Conservation (phyloP, 306 rosid genomes). For the Pyrus bretschneideri region DNA sequence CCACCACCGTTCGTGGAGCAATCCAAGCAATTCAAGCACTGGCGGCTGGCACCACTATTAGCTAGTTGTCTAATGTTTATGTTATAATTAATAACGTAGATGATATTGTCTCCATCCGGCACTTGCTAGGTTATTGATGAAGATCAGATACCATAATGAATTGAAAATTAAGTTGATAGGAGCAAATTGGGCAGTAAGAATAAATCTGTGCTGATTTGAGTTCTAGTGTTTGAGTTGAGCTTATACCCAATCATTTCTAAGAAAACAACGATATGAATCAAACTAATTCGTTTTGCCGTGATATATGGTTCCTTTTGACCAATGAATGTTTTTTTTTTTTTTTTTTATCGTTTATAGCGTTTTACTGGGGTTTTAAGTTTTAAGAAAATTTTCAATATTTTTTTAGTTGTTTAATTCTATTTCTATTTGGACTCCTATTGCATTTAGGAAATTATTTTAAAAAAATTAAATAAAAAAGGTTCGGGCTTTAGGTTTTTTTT, state of each 20-base stretch:
- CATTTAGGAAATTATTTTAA: too few species aligned
- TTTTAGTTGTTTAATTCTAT: too few species aligned
- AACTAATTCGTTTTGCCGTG: not conserved
- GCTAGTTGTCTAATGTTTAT: not conserved
- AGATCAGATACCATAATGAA: not conserved
- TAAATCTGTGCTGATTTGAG: not conserved
- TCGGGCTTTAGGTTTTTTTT: too few species aligned
- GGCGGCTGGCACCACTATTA: not conserved
- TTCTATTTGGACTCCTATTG: too few species aligned
- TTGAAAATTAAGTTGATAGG: too few species aligned
- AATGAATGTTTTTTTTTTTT: too few species aligned
- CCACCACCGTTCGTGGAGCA: slow-evolving; percentile 5
- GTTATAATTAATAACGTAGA: not conserved
- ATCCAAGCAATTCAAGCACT: not conserved
- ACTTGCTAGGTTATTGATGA: not conserved
- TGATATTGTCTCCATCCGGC: not conserved
- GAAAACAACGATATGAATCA: not conserved
- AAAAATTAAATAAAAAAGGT: too few species aligned
- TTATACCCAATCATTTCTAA: not conserved
- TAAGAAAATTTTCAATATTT: too few species aligned
- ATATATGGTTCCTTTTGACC: too few species aligned
- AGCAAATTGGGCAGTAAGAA: not conserved
- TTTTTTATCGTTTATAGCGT: too few species aligned
- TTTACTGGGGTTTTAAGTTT: too few species aligned
- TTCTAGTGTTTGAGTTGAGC: not conserved